Conservation (phyloP, 2,329 filamentous ascomycete genomes). For the Xylaria sp. region DNA sequence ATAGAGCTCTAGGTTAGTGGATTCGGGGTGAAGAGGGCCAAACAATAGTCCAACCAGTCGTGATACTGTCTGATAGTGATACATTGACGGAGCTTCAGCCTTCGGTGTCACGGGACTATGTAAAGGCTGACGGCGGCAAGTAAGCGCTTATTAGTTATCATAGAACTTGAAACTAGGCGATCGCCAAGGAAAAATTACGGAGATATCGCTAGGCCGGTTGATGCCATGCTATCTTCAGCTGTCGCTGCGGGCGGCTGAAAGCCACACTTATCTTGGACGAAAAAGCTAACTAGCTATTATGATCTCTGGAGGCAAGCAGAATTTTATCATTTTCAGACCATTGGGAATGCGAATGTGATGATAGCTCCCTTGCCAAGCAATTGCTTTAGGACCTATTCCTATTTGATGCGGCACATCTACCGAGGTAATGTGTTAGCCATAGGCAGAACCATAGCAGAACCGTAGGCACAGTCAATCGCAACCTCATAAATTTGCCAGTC, state of each 20-base stretch:
- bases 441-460: not conserved
- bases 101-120: constrained; percentile 26
- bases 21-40: not conserved
- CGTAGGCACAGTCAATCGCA: not conserved
- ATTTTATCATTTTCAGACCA: constrained; percentile 16
- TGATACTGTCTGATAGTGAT: not conserved
- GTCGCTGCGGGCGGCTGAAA: constrained; percentile 24
- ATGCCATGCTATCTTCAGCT: constrained; percentile 26
- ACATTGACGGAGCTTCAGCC: constrained; percentile 20
- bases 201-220: constrained; percentile 25
- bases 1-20: constrained; percentile 8
- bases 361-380: constrained; percentile 5
- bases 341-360: constrained; percentile 1
- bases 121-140: constrained; percentile 11
- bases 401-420: constrained; percentile 6
- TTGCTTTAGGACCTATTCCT: not conserved
- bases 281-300: constrained; percentile 7
- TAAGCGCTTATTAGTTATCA: constrained; percentile 23
- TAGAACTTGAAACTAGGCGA: constrained; percentile 21
- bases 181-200: constrained; percentile 34
- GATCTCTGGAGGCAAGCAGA: constrained; percentile 8
- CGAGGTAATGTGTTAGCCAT: not conserved
- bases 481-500: constrained; percentile 1
- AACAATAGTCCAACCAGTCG: constrained; percentile 20
- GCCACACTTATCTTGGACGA: not conserved